These are phyloP conservation scores for Aspergillus mulundensis DNA, from an alignment of 495 filamentous ascomycete genomes.

Conservation along the genomic window DNA sequence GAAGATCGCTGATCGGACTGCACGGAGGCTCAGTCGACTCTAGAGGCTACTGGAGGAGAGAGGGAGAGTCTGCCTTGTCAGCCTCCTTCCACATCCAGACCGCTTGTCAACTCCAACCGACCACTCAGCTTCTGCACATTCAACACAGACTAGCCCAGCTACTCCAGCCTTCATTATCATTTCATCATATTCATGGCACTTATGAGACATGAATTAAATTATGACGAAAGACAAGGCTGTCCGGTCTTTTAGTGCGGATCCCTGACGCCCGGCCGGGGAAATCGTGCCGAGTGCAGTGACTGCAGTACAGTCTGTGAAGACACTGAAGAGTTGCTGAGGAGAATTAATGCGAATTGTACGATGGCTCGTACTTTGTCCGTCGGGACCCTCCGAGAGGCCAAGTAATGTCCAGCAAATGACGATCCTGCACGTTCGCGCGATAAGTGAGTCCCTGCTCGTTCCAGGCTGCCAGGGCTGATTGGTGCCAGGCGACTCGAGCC, in stretches of 20 bases:
- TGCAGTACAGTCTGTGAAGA: not conserved
- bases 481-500: slow-evolving; percentile 1
- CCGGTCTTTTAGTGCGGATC: slow-evolving; percentile 4
- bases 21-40: no score
- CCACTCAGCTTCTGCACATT: not conserved
- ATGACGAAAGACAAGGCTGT: slow-evolving; percentile 8
- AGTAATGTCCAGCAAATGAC: slow-evolving; percentile 4
- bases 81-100: not conserved
- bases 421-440: slow-evolving; percentile 1
- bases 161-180: not conserved
- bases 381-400: slow-evolving; percentile 1
- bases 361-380: not conserved
- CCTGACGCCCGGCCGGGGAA: slow-evolving; percentile 8
- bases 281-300: slow-evolving; percentile 1
- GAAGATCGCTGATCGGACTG: not conserved
- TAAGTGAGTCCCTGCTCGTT: not conserved
- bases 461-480: not conserved
- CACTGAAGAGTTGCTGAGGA: not conserved
- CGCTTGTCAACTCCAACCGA: not conserved
- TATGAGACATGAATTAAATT: not conserved
- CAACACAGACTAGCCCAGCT: not conserved
- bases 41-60: no score
- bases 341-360: not conserved
- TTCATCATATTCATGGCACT: not conserved
- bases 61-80: slow-evolving; percentile 7